Percentiles rank a stretch among this genome's conserved stretches.
Conservation (phyloP, 106 monocot genomes). For the Dendrobium officinale region DNA sequence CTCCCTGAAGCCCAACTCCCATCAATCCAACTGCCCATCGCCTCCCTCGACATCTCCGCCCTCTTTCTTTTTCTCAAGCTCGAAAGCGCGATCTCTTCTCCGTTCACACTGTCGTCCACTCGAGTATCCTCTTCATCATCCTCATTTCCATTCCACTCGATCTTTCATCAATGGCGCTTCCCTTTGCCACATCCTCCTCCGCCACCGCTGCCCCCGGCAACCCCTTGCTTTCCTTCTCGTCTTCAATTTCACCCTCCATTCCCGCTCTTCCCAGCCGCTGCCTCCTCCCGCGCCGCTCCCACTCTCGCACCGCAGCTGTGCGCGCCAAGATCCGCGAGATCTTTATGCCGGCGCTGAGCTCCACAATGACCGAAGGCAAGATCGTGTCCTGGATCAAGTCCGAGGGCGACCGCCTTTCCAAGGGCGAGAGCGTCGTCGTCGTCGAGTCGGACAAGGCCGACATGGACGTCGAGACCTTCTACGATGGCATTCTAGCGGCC, state of each 20-base stretch:
- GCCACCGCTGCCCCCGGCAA: background rate
- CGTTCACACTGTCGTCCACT: background rate
- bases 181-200: slow-evolving; percentile 7
- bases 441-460: slow-evolving; percentile 99
- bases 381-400: slow-evolving; percentile 92
- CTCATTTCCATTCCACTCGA: background rate
- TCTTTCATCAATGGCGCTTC: slow-evolving; percentile 27
- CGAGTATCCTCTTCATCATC: background rate
- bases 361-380: slow-evolving; percentile 99
- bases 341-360: slow-evolving; percentile 98
- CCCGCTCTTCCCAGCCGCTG: slow-evolving; percentile 5
- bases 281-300: background rate
- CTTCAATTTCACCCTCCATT: slow-evolving; percentile 3
- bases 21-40: background rate
- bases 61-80: background rate
- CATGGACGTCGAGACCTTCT: slow-evolving; percentile 99
- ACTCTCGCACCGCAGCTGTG: slow-evolving; percentile 7
- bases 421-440: slow-evolving; percentile 94
- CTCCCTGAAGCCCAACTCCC: background rate
- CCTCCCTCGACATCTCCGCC: slow-evolving; percentile 1
- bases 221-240: slow-evolving; percentile 25
- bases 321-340: slow-evolving; percentile 97
- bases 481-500: slow-evolving; percentile 94
- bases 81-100: background rate
- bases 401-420: slow-evolving; percentile 79